Evolutionary conservation across 306 rosid genomes (phyloP), one percentile per base, ranked within the genome.

Genomic region (Begonia peltatifolia): DNA sequence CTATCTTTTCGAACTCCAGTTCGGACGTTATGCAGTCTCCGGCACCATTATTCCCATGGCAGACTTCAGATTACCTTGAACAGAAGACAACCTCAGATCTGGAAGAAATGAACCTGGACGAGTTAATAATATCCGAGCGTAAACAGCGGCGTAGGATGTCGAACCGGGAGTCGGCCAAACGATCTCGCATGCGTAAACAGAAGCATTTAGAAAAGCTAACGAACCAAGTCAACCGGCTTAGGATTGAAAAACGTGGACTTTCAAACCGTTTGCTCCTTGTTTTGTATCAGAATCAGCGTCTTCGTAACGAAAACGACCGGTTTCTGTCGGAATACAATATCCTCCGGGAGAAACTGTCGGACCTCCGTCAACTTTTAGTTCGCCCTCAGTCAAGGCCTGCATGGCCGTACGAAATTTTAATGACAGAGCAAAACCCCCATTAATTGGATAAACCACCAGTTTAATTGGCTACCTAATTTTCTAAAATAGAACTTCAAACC

Each of bases 151-250:
- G 99, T 58, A 86, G 78, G 96, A 63, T 75, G 63, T 90, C 99
- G 47, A 90, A 86, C 81, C 78, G 99, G 72, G 93, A 90, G 56
- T 90, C 99, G 6, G 99, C 99, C 9, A 60, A 88, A 67, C 75
- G 99, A 60, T 90, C 99, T 3, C 76, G 99, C 15, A 69, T 83
- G 88, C 74, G 99, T 9, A 90, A 86, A 71, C 93, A 90, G 63
- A 76, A 79, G 69, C 94, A 86, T 50, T 50, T 90, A 59, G 94
- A 90, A 64, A 83, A 90, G 66, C 62, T 86, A 71, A 63, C 87
- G 79, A 83, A 60, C 73, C 79, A 75, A 80, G 56, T 64, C 76
- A 90, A 67, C 84, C 60, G 59, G 74, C 75, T 81, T 58, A 69
- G 73, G 54, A 20, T 70, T 30, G 79, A 81, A 61, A 90, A 90